A percentile compares a stretch with the other conserved stretches of the same genome.
Conservation (phyloP, 1,284 basidiomycete genomes). For the Gomphus sp. region DNA sequence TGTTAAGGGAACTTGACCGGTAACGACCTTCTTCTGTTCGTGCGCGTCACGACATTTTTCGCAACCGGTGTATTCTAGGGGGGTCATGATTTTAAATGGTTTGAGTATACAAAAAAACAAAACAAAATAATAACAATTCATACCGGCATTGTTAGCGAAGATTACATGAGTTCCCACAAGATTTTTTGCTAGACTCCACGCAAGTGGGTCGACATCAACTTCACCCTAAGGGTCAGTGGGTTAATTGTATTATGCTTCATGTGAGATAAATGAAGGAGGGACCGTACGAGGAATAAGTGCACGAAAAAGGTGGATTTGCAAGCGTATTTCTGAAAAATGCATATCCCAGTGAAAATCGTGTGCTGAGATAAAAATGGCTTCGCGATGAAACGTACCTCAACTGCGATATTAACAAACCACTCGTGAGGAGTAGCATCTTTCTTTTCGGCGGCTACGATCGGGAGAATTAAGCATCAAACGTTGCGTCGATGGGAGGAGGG, state of each 20-base stretch:
- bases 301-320: slow-evolving; percentile 2
- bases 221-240: background rate
- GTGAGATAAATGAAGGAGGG: background rate
- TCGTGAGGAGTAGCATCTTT: slow-evolving; percentile 3
- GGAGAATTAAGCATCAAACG: too few relatives aligned
- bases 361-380: background rate
- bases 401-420: slow-evolving; percentile 2
- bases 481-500: too few relatives aligned
- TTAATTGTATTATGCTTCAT: background rate
- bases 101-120: slow-evolving; percentile 2
- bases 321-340: slow-evolving; percentile 7
- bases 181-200: slow-evolving; percentile 2
- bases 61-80: slow-evolving; percentile 2
- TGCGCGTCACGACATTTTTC: slow-evolving; percentile 6
- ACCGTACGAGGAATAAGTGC: slow-evolving; percentile 9
- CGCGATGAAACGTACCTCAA: background rate
- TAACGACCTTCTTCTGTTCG: background rate
- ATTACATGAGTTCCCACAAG: slow-evolving; percentile 8
- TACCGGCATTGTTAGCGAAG: slow-evolving; percentile 9
- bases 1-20: slow-evolving; percentile 9
- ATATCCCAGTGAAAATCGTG: background rate
- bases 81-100: background rate
- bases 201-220: background rate
- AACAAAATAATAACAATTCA: background rate
- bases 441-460: too few relatives aligned